A percentile compares a stretch with the other conserved stretches of the same genome.
Conservation (phyloP, 176 grass and related monocot genomes). For the Aegilops longissima region DNA sequence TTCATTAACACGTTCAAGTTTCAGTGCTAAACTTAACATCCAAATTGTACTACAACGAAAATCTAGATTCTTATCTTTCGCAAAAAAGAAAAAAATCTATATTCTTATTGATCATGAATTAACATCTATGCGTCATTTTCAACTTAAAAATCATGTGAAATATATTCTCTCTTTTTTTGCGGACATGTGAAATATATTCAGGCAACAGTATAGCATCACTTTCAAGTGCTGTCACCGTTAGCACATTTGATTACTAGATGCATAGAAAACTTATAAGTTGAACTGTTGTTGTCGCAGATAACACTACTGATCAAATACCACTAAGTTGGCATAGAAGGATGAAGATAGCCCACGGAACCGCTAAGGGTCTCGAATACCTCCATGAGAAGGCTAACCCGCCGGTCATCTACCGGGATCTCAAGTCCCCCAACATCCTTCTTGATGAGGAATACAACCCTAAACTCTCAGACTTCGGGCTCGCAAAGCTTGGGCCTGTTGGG, state of each 20-base stretch:
- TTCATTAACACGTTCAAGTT: neutral
- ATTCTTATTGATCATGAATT: neutral
- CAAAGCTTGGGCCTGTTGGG: constrained; percentile 56
- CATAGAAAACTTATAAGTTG: neutral
- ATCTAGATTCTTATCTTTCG: neutral
- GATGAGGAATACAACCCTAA: constrained; percentile 71
- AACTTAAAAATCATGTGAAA: constrained; percentile 4
- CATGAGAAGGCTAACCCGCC: constrained; percentile 74
- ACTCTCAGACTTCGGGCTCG: constrained; percentile 87
- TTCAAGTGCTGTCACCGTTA: neutral
- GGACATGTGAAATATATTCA: neutral
- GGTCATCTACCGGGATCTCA: constrained; percentile 84
- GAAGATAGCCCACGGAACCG: constrained; percentile 85
- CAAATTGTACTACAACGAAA: neutral
- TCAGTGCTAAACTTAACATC: constrained; percentile 6
- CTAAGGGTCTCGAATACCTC: constrained; percentile 81
- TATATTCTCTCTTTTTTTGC: no score
- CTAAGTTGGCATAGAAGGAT: constrained; percentile 77
- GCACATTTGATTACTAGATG: neutral
- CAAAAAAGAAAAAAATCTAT: neutral
- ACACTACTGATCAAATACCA: constrained; percentile 45
- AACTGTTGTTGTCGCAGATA: constrained; percentile 53
- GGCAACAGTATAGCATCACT: neutral
- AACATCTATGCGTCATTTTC: neutral
- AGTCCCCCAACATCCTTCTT: constrained; percentile 85